Evolutionary conservation across 345 rosid genomes (phyloP), one percentile per base, ranked within the genome.

Genomic region (Citrus inodora): DNA sequence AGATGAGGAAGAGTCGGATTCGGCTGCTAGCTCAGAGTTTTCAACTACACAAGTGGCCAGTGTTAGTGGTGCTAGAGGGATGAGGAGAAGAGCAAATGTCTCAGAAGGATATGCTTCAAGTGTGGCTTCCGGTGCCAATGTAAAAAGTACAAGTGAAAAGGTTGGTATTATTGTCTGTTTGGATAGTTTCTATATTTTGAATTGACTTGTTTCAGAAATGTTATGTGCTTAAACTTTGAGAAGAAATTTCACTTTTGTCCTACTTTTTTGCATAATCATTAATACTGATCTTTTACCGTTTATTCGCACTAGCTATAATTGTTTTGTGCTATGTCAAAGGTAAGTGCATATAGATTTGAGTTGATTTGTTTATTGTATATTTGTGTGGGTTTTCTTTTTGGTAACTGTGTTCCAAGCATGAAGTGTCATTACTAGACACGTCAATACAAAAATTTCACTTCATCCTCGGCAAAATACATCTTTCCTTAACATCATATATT

Each of bases 1-100:
- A 79, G 97, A 91, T 37, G 97, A 84, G 77, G 87, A 83, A 9
- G 97, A 83, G 80, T 91, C 98, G 0, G 98, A 91, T 88, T 96
- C 98, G 0, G 92, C 90, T 80, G 86, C 85, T 53, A 93, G 98
- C 87, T 91, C 99, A 0, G 96, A 90, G 77, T 92, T 87, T 85
- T 89, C 97, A 48, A 79, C 88, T 74, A 85, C 87, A 3, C 93
- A 88, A 77, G 82, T 74, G 32, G 90, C 86, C 71, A 95, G 90
- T 80, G 80, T 78, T 25, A 84, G 76, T 76, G 87, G 89, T 73
- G 82, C 83, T 66, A 28, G 48, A 48, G 84, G 87, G 70, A 82
- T 93, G 59, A 82, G 76, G 56, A 79, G 82, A 27, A 85, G 90
- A 72, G 82, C 83, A 22, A 85, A 86, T 73, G 77, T 62, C 35